Evolutionary conservation across 108 stramenopile genomes (phyloP), one percentile per base, ranked within the genome.

Genomic region (Cyclotella kingstonii): DNA sequence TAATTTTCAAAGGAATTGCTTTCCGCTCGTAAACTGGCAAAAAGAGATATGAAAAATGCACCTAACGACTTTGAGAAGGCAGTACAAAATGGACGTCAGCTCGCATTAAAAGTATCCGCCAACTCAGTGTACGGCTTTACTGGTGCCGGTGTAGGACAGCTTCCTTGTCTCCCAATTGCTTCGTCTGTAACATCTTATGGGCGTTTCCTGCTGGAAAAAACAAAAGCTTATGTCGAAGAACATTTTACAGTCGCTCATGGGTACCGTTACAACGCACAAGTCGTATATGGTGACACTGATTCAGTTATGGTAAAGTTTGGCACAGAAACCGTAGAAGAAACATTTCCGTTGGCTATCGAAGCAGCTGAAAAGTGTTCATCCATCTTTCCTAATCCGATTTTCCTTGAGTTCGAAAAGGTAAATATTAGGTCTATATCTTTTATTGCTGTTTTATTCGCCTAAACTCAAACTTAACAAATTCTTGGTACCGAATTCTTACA

Each of bases 41-140:
- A 99, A 87, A 93, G 87, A 59, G 98, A 99, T 79, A 99, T 99
- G 98, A 96, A 96, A 58, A 89, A 82, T 28, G 97, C 98, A 5
- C 93, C 94, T 6, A 97, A 94, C 54, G 97, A 97, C 26, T 97
- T 99, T 73, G 97, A 96, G 80, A 92, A 94, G 58, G 94, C 98
- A 15, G 98, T 99, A 28, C 97, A 98, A 76, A 99, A 99, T 68
- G 98, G 98, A 36, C 91, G 98, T 10, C 98, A 98, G 76, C 90
- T 99, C 9, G 98, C 98, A 14, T 84, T 99, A 54, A 99, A 99
- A 78, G 81, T 98, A 25, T 96, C 94, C 0, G 98, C 98, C 26
- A 99, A 99, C 92, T 95, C 93, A 11, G 98, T 99, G 8, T 99
- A 99, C 66, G 98, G 98, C 1, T 99, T 99, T 77, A 99, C 98